Percentiles rank a stretch among this genome's conserved stretches.
phyloP scores from a whole-genome alignment of 108 stramenopile species.

The Fistulifera pelliculosa region DNA sequence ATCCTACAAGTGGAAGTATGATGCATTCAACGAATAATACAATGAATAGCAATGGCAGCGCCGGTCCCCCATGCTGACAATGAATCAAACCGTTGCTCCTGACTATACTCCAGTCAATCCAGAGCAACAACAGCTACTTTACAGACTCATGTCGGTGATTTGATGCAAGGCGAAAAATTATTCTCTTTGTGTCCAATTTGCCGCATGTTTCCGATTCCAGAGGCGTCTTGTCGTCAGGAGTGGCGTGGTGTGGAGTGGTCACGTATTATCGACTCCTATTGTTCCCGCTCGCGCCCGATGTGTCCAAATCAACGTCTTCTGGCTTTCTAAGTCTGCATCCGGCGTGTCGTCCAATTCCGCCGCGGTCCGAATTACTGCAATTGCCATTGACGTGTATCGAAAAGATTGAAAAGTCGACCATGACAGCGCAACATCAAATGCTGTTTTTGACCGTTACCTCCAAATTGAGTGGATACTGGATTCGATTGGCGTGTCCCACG shows the following conservation, averaged over 20 bases:
- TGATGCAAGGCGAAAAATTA: constrained; percentile 69
- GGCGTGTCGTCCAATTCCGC: background rate
- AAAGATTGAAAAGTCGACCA: constrained; percentile 64
- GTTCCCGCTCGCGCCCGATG: constrained; percentile 18
- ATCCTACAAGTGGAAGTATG: constrained; percentile 3
- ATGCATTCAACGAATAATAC: background rate
- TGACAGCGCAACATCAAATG: constrained; percentile 11
- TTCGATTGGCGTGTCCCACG: constrained; percentile 62
- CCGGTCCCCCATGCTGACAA: constrained; percentile 2
- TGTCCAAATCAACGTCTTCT: background rate
- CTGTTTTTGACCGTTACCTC: constrained; percentile 37
- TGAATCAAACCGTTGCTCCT: constrained; percentile 7
- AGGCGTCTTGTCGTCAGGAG: background rate
- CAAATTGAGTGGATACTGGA: constrained; percentile 63
- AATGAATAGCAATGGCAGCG: constrained; percentile 2
- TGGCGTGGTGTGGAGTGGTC: constrained; percentile 80
- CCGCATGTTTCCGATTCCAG: constrained; percentile 53
- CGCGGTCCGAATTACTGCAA: constrained; percentile 24
- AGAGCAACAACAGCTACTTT: constrained; percentile 37
- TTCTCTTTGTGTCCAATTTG: constrained; percentile 70
- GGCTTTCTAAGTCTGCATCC: background rate
- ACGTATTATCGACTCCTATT: constrained; percentile 72
- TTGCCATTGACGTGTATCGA: constrained; percentile 78
- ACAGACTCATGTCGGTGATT: constrained; percentile 30
- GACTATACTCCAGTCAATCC: constrained; percentile 5